Conservation (phyloP, 2,329 filamentous ascomycete genomes). For the Fusarium paranaense region DNA sequence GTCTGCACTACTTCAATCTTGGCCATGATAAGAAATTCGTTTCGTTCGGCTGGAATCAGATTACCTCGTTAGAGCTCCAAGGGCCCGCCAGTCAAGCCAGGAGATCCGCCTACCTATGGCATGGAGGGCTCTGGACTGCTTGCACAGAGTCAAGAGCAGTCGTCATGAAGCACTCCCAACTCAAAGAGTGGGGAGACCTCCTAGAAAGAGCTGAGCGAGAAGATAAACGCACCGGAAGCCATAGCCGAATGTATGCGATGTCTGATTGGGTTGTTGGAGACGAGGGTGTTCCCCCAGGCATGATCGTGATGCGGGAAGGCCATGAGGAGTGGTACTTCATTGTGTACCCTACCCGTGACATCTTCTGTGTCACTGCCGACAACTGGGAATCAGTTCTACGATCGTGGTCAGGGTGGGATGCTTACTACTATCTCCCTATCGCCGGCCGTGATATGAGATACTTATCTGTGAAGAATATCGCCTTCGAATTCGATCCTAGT, state of each 20-base stretch:
- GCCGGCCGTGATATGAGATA: neutral
- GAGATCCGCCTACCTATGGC: conserved; percentile 3
- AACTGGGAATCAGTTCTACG: neutral
- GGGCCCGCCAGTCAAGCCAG: neutral
- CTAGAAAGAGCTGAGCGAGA: too few species aligned
- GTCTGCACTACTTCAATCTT: neutral
- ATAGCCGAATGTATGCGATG: too few species aligned
- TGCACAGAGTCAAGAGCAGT: conserved; percentile 5
- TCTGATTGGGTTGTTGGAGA: neutral
- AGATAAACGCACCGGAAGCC: too few species aligned
- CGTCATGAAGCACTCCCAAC: conserved; percentile 6
- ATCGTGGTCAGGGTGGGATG: neutral
- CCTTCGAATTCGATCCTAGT: neutral
- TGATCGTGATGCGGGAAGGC: neutral
- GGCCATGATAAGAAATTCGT: neutral
- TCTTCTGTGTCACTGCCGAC: neutral
- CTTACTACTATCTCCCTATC: neutral
- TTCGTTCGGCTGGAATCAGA: too few species aligned
- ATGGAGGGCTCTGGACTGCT: conserved; percentile 2
- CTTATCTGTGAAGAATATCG: neutral
- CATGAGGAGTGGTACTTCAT: neutral
- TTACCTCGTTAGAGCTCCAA: too few species aligned
- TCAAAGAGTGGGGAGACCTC: neutral
- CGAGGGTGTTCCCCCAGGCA: neutral
- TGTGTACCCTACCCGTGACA: neutral